phyloP scores from a whole-genome alignment of 768 basidiomycete species.

The Suillus lakei region DNA sequence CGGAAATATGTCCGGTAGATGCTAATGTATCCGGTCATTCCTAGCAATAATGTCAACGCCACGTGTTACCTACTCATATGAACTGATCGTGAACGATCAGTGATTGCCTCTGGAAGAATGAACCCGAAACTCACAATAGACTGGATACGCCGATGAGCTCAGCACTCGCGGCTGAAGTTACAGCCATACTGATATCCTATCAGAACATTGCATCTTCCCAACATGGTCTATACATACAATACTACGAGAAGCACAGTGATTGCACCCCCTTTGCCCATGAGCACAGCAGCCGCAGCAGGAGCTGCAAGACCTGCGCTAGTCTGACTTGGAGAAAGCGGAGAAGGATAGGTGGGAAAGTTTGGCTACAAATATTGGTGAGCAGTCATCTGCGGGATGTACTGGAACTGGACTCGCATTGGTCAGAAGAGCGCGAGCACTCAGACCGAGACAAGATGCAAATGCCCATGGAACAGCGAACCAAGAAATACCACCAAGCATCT shows the following conservation, averaged over 20 bases:
- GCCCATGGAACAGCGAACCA: slow-evolving; percentile 63
- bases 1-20: slow-evolving; percentile 45
- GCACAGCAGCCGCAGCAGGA: slow-evolving; percentile 49
- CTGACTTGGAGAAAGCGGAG: slow-evolving; percentile 42
- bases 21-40: slow-evolving; percentile 17
- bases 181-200: slow-evolving; percentile 43
- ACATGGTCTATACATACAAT: slow-evolving; percentile 30
- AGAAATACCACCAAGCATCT: slow-evolving; percentile 62
- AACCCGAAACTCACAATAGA: slow-evolving; percentile 41
- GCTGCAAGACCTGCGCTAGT: slow-evolving; percentile 49
- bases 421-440: slow-evolving; percentile 44
- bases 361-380: slow-evolving; percentile 36
- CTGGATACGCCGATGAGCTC: slow-evolving; percentile 51
- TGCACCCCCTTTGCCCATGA: slow-evolving; percentile 51
- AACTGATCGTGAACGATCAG: slow-evolving; percentile 28
- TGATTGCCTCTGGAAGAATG: slow-evolving; percentile 10
- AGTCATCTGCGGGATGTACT: not conserved
- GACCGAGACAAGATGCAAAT: slow-evolving; percentile 51
- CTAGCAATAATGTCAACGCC: not conserved
- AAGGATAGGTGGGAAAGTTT: slow-evolving; percentile 57
- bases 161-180: slow-evolving; percentile 50
- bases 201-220: not conserved
- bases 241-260: slow-evolving; percentile 49
- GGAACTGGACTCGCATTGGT: slow-evolving; percentile 28
- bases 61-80: slow-evolving; percentile 46